Conservation (phyloP, 1,139 yeast species). For the Scheffersomyces lignicola region DNA sequence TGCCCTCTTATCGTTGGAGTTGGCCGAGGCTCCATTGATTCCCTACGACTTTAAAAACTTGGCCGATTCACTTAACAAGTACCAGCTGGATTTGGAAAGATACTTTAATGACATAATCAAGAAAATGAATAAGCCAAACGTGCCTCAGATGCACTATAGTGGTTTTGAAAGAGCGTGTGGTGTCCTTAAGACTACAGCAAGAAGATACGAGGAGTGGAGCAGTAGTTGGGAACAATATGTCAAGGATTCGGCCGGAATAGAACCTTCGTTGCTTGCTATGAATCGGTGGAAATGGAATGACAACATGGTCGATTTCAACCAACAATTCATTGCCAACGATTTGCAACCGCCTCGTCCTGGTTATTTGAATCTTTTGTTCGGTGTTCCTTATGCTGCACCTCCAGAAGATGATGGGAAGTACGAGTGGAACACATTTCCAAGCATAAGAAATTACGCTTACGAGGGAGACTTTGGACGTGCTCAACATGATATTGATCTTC, state of each 20-base stretch:
- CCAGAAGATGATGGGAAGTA: constrained; percentile 23
- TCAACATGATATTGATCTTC: constrained; percentile 51
- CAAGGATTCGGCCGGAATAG: constrained; percentile 42
- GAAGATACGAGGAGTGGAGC: constrained; percentile 42
- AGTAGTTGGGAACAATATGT: constrained; percentile 54
- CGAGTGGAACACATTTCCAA: constrained; percentile 74
- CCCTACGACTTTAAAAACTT: constrained; percentile 64
- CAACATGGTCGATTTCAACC: constrained; percentile 58
- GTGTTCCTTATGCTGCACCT: constrained; percentile 66
- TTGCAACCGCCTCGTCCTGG: constrained; percentile 61
- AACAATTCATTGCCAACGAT: constrained; percentile 44
- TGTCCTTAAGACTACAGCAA: constrained; percentile 22
- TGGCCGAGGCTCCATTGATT: constrained; percentile 73
- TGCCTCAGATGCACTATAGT: constrained; percentile 32
- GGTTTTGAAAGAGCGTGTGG: constrained; percentile 25
- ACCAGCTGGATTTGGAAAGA: constrained; percentile 47
- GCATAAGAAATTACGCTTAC: constrained; percentile 63
- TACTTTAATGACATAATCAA: constrained; percentile 14
- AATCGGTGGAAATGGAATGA: constrained; percentile 83
- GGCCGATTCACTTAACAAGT: constrained; percentile 44
- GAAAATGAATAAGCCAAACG: constrained; percentile 9
- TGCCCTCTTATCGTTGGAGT: constrained; percentile 51
- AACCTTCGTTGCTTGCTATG: constrained; percentile 69
- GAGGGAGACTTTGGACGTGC: constrained; percentile 53
- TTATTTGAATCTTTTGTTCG: constrained; percentile 68